A percentile compares a stretch with the other conserved stretches of the same genome.
Conservation (phyloP, 148 eudicot species). For the Spergularia bocconei region DNA sequence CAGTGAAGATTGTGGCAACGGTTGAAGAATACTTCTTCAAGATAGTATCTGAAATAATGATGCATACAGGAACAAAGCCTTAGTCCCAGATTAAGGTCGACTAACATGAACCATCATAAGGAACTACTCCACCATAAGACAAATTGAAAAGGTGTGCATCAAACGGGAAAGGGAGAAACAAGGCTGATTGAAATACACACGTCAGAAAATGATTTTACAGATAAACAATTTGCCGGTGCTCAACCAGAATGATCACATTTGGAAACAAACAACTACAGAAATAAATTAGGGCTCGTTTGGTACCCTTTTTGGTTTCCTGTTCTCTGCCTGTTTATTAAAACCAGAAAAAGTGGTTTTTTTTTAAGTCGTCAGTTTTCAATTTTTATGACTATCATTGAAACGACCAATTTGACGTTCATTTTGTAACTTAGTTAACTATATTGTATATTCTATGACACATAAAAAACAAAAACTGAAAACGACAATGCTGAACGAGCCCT, state of each 20-base stretch:
- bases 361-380: no score
- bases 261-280: not conserved
- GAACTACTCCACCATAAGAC: slow-evolving; percentile 15
- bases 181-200: not conserved
- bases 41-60: slow-evolving; percentile 61
- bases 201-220: not conserved
- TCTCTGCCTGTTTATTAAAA: no score
- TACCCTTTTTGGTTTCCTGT: no score
- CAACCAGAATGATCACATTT: not conserved
- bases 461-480: no score
- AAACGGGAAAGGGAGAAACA: not conserved
- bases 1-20: slow-evolving; percentile 91
- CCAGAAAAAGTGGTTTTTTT: no score
- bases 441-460: no score
- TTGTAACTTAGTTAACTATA: no score
- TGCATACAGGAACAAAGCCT: not conserved
- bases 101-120: not conserved
- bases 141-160: not conserved
- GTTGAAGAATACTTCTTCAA: slow-evolving; percentile 95
- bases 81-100: not conserved
- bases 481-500: no score
- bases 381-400: no score
- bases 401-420: not conserved
- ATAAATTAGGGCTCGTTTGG: no score
- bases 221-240: not conserved